Conservation (phyloP, 192 early-diverging fungal species). For the Phlyctochytrium planicorne region DNA sequence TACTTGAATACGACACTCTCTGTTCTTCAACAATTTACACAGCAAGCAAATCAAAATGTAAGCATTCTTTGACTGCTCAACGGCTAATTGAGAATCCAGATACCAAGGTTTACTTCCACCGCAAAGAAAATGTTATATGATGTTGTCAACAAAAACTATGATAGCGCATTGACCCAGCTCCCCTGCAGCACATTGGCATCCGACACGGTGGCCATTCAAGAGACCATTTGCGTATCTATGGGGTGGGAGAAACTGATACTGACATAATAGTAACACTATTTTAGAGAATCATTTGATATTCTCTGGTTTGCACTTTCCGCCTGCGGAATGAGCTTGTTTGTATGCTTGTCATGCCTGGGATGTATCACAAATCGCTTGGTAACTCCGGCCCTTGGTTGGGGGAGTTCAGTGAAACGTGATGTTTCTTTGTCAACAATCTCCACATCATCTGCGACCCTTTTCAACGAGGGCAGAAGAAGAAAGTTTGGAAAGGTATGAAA, state of each 20-base stretch:
- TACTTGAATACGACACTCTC: neutral
- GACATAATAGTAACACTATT: neutral
- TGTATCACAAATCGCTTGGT: neutral
- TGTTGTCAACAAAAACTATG: neutral
- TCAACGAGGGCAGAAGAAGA: neutral
- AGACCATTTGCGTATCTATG: neutral
- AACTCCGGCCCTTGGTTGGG: neutral
- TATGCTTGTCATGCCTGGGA: conserved; percentile 2
- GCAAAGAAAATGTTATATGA: neutral
- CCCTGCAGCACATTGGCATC: neutral
- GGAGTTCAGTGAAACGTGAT: neutral
- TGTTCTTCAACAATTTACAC: neutral
- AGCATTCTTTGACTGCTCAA: neutral
- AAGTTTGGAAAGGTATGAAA: neutral
- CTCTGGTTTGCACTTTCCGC: neutral
- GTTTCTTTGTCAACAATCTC: neutral
- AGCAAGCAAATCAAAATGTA: neutral
- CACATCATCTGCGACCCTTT: neutral
- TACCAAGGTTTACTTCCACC: neutral
- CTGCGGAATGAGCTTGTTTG: neutral
- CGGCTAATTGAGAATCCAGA: neutral
- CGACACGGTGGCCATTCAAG: neutral
- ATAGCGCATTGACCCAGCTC: neutral
- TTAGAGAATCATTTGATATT: neutral
- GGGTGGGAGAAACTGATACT: neutral